These are phyloP conservation scores for Saturnispora quitensis DNA, from an alignment of 805 yeast species.

Conservation along the genomic window DNA sequence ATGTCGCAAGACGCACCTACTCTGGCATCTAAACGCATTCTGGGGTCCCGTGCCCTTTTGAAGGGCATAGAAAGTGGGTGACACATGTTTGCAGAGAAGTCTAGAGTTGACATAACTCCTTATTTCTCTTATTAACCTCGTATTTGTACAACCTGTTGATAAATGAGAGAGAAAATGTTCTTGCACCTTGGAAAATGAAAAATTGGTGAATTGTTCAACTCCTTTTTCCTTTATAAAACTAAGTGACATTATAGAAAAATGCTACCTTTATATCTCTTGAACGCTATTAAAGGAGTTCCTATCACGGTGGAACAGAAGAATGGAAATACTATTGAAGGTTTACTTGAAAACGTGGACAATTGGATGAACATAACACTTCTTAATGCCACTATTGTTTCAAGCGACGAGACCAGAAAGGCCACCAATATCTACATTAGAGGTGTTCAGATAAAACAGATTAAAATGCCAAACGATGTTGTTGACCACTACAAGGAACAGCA, in stretches of 20 bases:
- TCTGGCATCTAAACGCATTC: conserved; percentile 47
- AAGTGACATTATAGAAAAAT: conserved; percentile 19
- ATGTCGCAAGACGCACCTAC: conserved; percentile 60
- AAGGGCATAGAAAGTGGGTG: conserved; percentile 49
- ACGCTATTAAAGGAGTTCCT: conserved; percentile 84
- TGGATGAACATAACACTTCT: conserved; percentile 90
- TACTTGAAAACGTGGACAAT: conserved; percentile 75
- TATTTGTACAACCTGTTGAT: background rate
- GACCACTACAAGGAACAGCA: conserved; percentile 62
- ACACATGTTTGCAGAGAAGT: conserved; percentile 57
- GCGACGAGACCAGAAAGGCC: conserved; percentile 31
- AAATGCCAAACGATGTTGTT: conserved; percentile 69
- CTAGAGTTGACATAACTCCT: conserved; percentile 45
- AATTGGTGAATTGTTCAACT: background rate
- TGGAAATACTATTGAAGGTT: conserved; percentile 85
- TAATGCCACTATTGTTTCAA: conserved; percentile 63
- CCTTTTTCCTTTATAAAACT: background rate
- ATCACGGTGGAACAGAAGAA: conserved; percentile 83
- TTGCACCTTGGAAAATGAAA: background rate
- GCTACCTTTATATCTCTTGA: conserved; percentile 88
- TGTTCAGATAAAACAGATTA: conserved; percentile 67
- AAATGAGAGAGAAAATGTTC: background rate
- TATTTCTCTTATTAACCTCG: background rate
- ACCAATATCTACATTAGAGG: conserved; percentile 81
- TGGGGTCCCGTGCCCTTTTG: conserved; percentile 38